Percentiles rank a stretch among this genome's conserved stretches.
Evolutionary conservation across 2,329 filamentous ascomycete species (phyloP).

Genomic region (Aspergillus quadricinctus): DNA sequence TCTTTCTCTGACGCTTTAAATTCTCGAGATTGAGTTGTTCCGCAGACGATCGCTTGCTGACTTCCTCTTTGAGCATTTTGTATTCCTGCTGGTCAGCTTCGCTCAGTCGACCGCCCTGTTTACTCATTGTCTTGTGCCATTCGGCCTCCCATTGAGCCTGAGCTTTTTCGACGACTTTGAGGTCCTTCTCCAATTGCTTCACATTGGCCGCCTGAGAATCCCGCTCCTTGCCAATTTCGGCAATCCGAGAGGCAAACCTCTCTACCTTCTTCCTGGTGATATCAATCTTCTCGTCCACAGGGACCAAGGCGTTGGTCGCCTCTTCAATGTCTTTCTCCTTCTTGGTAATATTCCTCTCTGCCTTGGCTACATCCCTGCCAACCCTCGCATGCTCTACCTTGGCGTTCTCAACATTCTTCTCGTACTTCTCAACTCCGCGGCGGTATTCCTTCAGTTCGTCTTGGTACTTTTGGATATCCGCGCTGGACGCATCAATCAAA

Average conservation of each 20-base stretch:
- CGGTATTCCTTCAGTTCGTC: slow-evolving; percentile 91
- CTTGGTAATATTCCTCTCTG: slow-evolving; percentile 78
- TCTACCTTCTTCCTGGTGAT: slow-evolving; percentile 69
- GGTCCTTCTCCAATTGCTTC: slow-evolving; percentile 71
- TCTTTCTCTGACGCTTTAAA: slow-evolving; percentile 82
- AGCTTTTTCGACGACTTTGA: slow-evolving; percentile 82
- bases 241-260: slow-evolving; percentile 63
- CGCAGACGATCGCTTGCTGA: slow-evolving; percentile 73
- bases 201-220: slow-evolving; percentile 66
- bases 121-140: slow-evolving; percentile 77
- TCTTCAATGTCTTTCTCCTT: slow-evolving; percentile 87
- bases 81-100: slow-evolving; percentile 87
- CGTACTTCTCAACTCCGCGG: slow-evolving; percentile 80
- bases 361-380: slow-evolving; percentile 69
- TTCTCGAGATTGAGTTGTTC: slow-evolving; percentile 82
- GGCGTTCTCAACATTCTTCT: slow-evolving; percentile 73
- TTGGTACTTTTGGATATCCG: slow-evolving; percentile 87
- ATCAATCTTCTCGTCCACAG: slow-evolving; percentile 85
- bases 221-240: slow-evolving; percentile 69
- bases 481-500: slow-evolving; percentile 85
- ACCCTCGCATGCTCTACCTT: slow-evolving; percentile 77
- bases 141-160: slow-evolving; percentile 84
- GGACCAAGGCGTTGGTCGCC: slow-evolving; percentile 77
- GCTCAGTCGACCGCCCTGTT: slow-evolving; percentile 80
- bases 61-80: slow-evolving; percentile 75